These are phyloP conservation scores for Apiospora malaysiana DNA, from an alignment of 2,329 filamentous ascomycete genomes.

Conservation along the genomic window DNA sequence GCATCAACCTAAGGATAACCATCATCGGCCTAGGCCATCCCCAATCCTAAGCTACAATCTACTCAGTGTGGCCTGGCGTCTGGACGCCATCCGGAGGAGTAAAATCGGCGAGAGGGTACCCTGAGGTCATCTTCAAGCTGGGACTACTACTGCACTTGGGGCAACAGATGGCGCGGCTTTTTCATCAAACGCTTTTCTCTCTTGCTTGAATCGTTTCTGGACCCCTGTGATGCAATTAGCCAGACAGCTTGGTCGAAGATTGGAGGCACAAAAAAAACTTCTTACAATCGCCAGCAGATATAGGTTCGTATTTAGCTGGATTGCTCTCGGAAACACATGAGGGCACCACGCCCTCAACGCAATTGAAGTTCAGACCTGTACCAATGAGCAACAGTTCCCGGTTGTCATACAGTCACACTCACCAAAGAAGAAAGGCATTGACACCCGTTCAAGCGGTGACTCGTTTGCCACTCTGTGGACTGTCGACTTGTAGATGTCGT, in stretches of 20 bases:
- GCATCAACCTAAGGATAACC: background rate
- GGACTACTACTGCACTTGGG: conserved; percentile 34
- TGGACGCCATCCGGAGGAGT: background rate
- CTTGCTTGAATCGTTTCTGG: conserved; percentile 41
- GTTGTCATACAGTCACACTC: conserved; percentile 21
- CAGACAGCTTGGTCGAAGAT: background rate
- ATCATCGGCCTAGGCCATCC: background rate
- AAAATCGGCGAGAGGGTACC: no score
- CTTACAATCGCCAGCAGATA: conserved; percentile 54
- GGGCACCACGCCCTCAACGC: conserved; percentile 53
- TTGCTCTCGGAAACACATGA: conserved; percentile 52
- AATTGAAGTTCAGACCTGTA: conserved; percentile 56
- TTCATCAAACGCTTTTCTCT: conserved; percentile 35
- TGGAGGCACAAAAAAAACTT: conserved; percentile 12
- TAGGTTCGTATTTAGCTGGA: conserved; percentile 56
- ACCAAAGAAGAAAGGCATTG: conserved; percentile 64
- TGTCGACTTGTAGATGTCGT: conserved; percentile 56
- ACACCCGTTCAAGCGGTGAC: conserved; percentile 49
- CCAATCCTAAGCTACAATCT: background rate
- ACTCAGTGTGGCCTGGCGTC: background rate
- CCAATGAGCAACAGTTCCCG: background rate
- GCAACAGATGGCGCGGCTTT: conserved; percentile 33
- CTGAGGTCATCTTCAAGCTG: conserved; percentile 20
- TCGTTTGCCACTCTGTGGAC: conserved; percentile 57
- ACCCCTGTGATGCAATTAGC: conserved; percentile 34